Percentiles rank a stretch among this genome's conserved stretches.
phyloP scores from a whole-genome alignment of 78 protist species.

The Dictyostelium purpureum region DNA sequence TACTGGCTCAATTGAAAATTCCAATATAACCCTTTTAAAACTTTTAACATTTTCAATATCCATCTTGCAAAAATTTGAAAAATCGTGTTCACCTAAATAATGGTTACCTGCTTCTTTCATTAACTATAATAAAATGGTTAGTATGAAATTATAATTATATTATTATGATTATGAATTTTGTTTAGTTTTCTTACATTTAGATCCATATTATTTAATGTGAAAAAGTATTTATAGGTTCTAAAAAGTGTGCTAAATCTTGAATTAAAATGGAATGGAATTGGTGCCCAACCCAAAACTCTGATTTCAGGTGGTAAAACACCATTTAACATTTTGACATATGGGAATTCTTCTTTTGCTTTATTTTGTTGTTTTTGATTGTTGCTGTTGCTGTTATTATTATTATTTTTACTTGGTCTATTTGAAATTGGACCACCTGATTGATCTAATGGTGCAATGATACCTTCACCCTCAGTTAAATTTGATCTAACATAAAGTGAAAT shows the following conservation, averaged over 20 bases:
- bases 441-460: background rate
- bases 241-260: constrained; percentile 73
- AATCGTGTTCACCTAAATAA: constrained; percentile 74
- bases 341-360: constrained; percentile 29
- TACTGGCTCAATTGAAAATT: constrained; percentile 7
- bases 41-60: constrained; percentile 53
- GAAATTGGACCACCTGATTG: constrained; percentile 10
- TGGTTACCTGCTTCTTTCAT: constrained; percentile 70
- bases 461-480: constrained; percentile 46
- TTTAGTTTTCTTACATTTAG: background rate
- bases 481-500: constrained; percentile 79
- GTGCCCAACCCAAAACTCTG: constrained; percentile 63
- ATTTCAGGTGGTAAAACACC: constrained; percentile 63
- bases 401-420: background rate
- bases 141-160: background rate
- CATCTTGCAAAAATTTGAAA: constrained; percentile 69
- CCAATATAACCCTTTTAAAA: constrained; percentile 31
- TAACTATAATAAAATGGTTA: background rate
- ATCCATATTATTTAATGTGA: constrained; percentile 19
- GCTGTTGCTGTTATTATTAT: background rate
- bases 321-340: constrained; percentile 68
- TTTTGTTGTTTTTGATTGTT: background rate
- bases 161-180: background rate
- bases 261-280: constrained; percentile 60
- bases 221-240: constrained; percentile 73